Base-by-base conservation (phyloP, 495 filamentous ascomycete species). In the Amphirosellinia nigrospora region DNA sequence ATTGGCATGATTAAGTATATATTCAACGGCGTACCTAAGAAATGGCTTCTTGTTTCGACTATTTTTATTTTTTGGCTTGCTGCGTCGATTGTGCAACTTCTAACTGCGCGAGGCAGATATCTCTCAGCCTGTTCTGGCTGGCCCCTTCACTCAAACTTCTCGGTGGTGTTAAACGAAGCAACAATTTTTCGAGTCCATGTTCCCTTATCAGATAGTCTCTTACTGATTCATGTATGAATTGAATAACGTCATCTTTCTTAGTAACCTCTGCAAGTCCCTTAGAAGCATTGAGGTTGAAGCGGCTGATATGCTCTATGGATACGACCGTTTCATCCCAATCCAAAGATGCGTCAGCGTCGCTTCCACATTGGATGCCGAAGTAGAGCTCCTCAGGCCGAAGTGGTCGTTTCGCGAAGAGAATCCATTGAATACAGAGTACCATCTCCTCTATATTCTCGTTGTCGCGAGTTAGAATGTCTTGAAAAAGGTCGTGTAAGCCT, bases 191-290 rank as follows among this genome's bases (percentile, higher is more conserved):
- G 5, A 62, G 59, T n/a, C 36, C 59, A n/a, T 26, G n/a, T 23
- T 62, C 59, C 0, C n/a, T 16, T 3, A 78, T 2, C 11, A 79
- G 41, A 68, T 78, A 84, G 60, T 83, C 81, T 53, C 70, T 45
- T 0, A 82, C 81, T 2, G 81, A 83, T 61, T 82, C 81, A 53
- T 83, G 80, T 26, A 82, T 82, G 56, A 83, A 82, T 28, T 82
- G 81, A 9, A 80, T 78, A 4, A 65, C 75, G 16, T 70, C 2
- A 11, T 53, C 28, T 48, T 73, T 68, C 62, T 70, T 73, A 1
- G 78, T 78, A 19, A 78, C 41, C 70, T 82, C 79, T 2, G 71
- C 74, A 30, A 81, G 73, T 0, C 80, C 79, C 62, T 79, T 82
- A 3, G 79, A 82, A 7, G 63, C 75, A 55, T 59, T 73, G 2